Conservation (phyloP, 805 yeast genomes). For the Metschnikowia anglica region DNA sequence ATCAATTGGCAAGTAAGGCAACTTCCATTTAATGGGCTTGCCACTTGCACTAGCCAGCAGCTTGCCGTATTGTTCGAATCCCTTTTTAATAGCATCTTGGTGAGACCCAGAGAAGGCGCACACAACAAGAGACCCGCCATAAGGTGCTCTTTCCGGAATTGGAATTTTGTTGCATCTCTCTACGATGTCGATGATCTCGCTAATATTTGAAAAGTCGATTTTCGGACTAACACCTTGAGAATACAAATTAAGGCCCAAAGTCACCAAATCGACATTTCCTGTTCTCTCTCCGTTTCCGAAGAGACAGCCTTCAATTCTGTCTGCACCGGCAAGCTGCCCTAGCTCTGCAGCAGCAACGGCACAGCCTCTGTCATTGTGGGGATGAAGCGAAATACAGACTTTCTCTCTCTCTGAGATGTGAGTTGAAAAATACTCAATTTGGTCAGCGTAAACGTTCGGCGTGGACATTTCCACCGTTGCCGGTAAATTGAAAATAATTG, state of each 20-base stretch:
- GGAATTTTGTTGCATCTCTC: slow-evolving; percentile 82
- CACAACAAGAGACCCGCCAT: slow-evolving; percentile 79
- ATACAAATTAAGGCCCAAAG: slow-evolving; percentile 72
- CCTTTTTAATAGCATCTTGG: slow-evolving; percentile 86
- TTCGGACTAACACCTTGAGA: slow-evolving; percentile 76
- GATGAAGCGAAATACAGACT: slow-evolving; percentile 73
- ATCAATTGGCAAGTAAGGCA: slow-evolving; percentile 82
- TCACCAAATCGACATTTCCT: slow-evolving; percentile 80
- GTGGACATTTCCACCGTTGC: slow-evolving; percentile 83
- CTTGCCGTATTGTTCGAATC: slow-evolving; percentile 53
- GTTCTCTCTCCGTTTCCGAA: slow-evolving; percentile 89
- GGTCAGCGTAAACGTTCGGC: slow-evolving; percentile 83
- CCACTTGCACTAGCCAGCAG: slow-evolving; percentile 34
- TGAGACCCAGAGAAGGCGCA: slow-evolving; percentile 86
- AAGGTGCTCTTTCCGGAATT: slow-evolving; percentile 75
- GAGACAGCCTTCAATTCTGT: slow-evolving; percentile 81
- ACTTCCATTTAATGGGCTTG: slow-evolving; percentile 54
- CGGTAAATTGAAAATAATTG: slow-evolving; percentile 78
- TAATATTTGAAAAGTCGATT: slow-evolving; percentile 68
- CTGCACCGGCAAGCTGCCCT: slow-evolving; percentile 83
- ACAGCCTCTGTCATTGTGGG: slow-evolving; percentile 84
- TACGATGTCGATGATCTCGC: slow-evolving; percentile 64
- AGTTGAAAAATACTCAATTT: slow-evolving; percentile 69
- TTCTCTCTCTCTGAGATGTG: slow-evolving; percentile 64
- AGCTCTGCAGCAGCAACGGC: slow-evolving; percentile 88